Percentiles rank a stretch among this genome's conserved stretches.
Conservation (phyloP, 2,329 filamentous ascomycete species). For the Aspergillus uvarum region DNA sequence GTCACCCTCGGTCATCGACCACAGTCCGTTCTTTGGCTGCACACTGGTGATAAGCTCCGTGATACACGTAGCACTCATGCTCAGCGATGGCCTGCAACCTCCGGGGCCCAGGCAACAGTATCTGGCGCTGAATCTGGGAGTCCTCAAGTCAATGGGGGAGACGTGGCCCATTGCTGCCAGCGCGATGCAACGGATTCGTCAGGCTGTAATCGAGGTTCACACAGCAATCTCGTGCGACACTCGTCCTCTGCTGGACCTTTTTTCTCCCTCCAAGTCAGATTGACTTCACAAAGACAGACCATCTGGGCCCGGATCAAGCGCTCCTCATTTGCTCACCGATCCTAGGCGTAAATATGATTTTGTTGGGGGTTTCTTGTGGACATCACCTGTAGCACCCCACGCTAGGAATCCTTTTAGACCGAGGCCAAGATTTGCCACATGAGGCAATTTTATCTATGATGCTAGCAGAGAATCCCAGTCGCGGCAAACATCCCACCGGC, state of each 20-base stretch:
- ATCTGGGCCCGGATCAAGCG: no score
- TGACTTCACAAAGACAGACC: neutral
- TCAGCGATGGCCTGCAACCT: neutral
- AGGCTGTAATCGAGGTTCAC: neutral
- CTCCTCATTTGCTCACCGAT: no score
- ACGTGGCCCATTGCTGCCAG: constrained; percentile 8
- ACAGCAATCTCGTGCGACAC: neutral
- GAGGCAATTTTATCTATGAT: no score
- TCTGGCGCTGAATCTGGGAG: constrained; percentile 6
- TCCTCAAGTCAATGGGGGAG: constrained; percentile 8
- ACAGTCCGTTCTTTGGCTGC: constrained; percentile 12
- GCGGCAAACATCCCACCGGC: neutral
- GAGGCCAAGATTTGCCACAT: no score
- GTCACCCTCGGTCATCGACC: neutral
- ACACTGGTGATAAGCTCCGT: constrained; percentile 10
- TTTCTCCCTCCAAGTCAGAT: neutral
- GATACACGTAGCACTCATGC: constrained; percentile 7
- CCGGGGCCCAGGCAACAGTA: neutral
- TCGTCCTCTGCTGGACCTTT: neutral
- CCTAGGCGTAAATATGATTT: no score
- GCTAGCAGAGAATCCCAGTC: neutral
- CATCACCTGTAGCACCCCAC: no score
- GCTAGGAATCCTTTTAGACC: no score
- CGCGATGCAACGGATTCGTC: neutral
- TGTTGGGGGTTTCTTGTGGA: no score